Percentiles rank a stretch among this genome's conserved stretches.
These are phyloP conservation scores for California macrophylla DNA, from an alignment of 441 rosid genomes.

Conservation along the genomic window DNA sequence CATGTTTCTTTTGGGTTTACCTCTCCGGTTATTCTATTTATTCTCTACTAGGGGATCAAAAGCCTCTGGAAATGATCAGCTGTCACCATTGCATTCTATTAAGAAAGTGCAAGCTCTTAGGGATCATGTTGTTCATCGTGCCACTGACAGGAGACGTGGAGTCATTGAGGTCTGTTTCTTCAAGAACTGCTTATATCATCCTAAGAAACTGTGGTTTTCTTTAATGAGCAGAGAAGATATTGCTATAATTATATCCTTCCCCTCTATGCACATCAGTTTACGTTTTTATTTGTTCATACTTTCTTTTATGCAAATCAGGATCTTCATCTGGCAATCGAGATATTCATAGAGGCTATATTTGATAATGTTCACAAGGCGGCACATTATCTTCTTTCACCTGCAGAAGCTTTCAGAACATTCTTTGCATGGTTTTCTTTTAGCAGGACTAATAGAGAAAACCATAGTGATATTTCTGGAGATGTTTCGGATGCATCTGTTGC, in stretches of 20 bases:
- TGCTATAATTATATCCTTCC: not conserved
- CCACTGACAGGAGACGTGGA: slow-evolving; percentile 90
- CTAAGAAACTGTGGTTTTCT: not conserved
- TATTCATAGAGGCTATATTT: slow-evolving; percentile 68
- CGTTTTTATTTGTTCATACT: slow-evolving; percentile 7
- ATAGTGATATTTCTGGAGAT: slow-evolving; percentile 14
- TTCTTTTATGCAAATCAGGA: slow-evolving; percentile 43
- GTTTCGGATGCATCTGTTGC: slow-evolving; percentile 31
- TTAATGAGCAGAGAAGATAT: not conserved
- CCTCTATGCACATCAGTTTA: not conserved
- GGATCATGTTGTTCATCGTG: slow-evolving; percentile 59
- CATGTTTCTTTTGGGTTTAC: slow-evolving; percentile 46
- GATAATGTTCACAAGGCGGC: slow-evolving; percentile 69
- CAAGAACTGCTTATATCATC: not conserved
- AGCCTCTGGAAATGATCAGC: slow-evolving; percentile 30
- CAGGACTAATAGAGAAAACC: slow-evolving; percentile 12
- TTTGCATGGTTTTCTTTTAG: slow-evolving; percentile 45
- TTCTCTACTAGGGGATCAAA: slow-evolving; percentile 28
- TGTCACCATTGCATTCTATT: slow-evolving; percentile 27
- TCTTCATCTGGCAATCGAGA: slow-evolving; percentile 87
- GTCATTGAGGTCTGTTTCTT: slow-evolving; percentile 65
- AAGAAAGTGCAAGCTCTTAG: slow-evolving; percentile 38
- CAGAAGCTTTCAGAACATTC: slow-evolving; percentile 33
- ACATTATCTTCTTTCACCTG: slow-evolving; percentile 66
- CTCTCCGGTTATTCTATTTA: slow-evolving; percentile 31